Conservation (phyloP, 805 yeast species). For the Starmerella riodocensis region DNA sequence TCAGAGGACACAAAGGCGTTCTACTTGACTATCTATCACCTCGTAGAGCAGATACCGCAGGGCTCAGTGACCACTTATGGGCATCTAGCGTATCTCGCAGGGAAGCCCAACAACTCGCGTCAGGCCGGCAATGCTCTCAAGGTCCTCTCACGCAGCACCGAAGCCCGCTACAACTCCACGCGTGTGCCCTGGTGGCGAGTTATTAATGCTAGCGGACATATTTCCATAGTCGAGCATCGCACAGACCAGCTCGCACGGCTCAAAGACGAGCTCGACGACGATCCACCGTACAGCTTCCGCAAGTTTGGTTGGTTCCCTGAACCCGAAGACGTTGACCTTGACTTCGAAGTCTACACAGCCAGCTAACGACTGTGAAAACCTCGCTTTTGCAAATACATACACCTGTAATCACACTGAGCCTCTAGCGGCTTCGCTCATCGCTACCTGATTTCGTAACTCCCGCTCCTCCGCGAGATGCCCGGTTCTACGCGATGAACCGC, state of each 20-base stretch:
- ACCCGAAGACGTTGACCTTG: conserved; percentile 17
- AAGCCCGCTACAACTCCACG: conserved; percentile 24
- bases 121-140: conserved; percentile 65
- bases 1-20: conserved; percentile 42
- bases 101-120: conserved; percentile 52
- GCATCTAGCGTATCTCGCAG: conserved; percentile 53
- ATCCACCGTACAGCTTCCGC: conserved; percentile 31
- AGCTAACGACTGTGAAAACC: background rate
- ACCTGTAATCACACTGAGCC: no score
- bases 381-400: no score
- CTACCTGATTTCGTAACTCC: no score
- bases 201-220: conserved; percentile 46
- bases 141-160: conserved; percentile 29
- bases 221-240: conserved; percentile 40
- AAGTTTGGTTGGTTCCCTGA: conserved; percentile 61
- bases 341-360: conserved; percentile 6
- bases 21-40: conserved; percentile 46
- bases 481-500: no score
- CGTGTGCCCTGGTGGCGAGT: conserved; percentile 77
- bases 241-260: conserved; percentile 36
- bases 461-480: no score
- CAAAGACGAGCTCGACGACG: conserved; percentile 33
- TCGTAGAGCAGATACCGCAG: conserved; percentile 41
- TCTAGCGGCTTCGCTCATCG: no score
- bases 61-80: conserved; percentile 65